Evolutionary conservation across 257 asterid species (phyloP), one percentile per base, ranked within the genome.

Genomic region (Jasminum sambac): DNA sequence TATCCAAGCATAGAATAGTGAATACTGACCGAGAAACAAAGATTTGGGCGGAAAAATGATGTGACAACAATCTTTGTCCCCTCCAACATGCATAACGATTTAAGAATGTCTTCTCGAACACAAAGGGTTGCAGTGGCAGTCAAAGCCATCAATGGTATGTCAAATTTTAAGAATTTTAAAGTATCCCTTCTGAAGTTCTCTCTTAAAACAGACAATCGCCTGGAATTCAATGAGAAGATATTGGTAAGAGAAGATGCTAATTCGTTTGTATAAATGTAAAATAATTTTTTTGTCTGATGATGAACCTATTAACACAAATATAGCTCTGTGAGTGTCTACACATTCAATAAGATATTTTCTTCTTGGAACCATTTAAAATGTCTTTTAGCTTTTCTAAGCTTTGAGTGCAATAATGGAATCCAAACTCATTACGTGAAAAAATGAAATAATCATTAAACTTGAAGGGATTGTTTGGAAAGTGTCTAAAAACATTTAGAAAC

Each of bases 101-200:
- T 85, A 69, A 87, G 74, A 83, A 90, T 90, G 80, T 90, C 95
- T 74, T 83, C 89, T 66, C 89, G 89, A 74, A 90, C 95, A 62
- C 77, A 52, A 48, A 72, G 71, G 64, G 96, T 88, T 62, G 95
- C 96, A 70, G 95, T 87, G 68, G 92, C 92, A 71, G 95, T 87
- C 84, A 90, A 76, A 66, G 96, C 95, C 96, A 90, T 86, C 65
- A 88, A 63, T 19, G 96, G 96, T 70, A 90, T 81, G 81, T 90
- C 90, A 83, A 72, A 86, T 79, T 81, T 84, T 78, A 88, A 83
- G 81, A 73, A 83, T 78, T 80, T 86, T 62, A 90, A 80, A 24
- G 77, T 81, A 62, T 76, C 77, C 57, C 84, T 78, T 17, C 86
- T 76, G 82, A 90, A 90, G 74, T 66, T 81, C 83, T 88, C 92